These are phyloP conservation scores for Dinochytrium kinnereticum DNA, from an alignment of 371 early-diverging fungal species.

Conservation along the genomic window DNA sequence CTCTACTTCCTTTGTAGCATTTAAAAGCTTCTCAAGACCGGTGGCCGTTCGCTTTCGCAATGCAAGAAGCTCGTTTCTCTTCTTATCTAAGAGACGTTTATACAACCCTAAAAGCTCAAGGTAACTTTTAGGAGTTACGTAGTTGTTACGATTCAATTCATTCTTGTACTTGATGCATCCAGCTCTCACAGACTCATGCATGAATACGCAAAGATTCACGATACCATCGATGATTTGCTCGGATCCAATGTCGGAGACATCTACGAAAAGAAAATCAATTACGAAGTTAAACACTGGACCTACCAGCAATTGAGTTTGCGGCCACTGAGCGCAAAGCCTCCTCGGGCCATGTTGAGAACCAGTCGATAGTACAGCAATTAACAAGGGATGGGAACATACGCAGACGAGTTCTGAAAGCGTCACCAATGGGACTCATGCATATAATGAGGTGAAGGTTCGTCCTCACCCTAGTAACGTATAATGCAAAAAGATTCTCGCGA, in stretches of 20 bases:
- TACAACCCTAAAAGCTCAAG: conserved; percentile 60
- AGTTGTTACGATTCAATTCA: conserved; percentile 60
- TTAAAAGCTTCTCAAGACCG: conserved; percentile 63
- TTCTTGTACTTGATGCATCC: conserved; percentile 55
- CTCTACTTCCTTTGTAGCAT: conserved; percentile 65
- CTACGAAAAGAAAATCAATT: conserved; percentile 26
- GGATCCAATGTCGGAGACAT: conserved; percentile 61
- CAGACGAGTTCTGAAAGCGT: conserved; percentile 62
- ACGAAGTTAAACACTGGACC: not conserved
- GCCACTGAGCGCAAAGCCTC: conserved; percentile 64
- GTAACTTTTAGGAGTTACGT: conserved; percentile 64
- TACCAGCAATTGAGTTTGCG: conserved; percentile 54
- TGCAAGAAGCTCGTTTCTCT: conserved; percentile 58
- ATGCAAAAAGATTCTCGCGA: conserved; percentile 57
- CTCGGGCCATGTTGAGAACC: conserved; percentile 71
- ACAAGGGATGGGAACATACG: conserved; percentile 68
- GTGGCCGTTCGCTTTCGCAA: conserved; percentile 62
- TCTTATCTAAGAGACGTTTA: conserved; percentile 59
- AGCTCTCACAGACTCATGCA: conserved; percentile 64
- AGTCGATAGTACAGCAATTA: conserved; percentile 68
- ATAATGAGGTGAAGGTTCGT: conserved; percentile 59
- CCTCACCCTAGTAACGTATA: conserved; percentile 53
- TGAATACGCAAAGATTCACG: conserved; percentile 61
- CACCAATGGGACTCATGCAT: conserved; percentile 69
- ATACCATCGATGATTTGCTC: conserved; percentile 66